A percentile compares a stretch with the other conserved stretches of the same genome.
These are phyloP conservation scores for Tulasnella sp. DNA, from an alignment of 768 basidiomycete genomes.

Conservation along the genomic window DNA sequence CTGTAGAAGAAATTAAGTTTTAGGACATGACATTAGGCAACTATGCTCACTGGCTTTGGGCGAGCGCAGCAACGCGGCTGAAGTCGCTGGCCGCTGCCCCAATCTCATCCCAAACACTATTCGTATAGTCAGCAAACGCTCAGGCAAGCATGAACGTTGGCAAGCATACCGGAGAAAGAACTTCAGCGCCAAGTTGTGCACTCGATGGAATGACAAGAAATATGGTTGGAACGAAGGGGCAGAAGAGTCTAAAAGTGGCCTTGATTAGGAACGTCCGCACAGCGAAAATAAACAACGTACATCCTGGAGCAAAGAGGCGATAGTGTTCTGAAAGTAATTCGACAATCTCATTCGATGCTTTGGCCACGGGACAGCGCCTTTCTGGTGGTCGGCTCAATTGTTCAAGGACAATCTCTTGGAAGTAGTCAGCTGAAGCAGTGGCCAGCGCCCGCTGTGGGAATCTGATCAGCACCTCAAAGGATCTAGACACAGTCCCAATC, in stretches of 20 bases:
- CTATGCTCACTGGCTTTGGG: slow-evolving; percentile 76
- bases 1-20: slow-evolving; percentile 47
- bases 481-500: slow-evolving; percentile 38
- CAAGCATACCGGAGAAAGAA: slow-evolving; percentile 70
- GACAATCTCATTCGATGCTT: slow-evolving; percentile 83
- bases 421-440: slow-evolving; percentile 65
- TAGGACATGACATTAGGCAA: background rate
- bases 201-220: slow-evolving; percentile 80
- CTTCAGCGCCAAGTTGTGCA: slow-evolving; percentile 76
- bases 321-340: slow-evolving; percentile 84
- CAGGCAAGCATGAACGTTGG: background rate
- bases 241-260: slow-evolving; percentile 62
- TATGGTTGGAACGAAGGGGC: slow-evolving; percentile 84
- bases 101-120: slow-evolving; percentile 82
- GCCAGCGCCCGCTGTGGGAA: background rate
- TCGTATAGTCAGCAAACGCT: background rate
- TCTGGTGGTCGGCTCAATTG: slow-evolving; percentile 74
- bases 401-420: slow-evolving; percentile 72
- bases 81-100: slow-evolving; percentile 78
- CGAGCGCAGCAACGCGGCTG: slow-evolving; percentile 72
- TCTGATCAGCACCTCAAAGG: background rate
- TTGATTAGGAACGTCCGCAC: slow-evolving; percentile 25
- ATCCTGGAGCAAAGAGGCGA: slow-evolving; percentile 83
- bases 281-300: slow-evolving; percentile 49
- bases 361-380: slow-evolving; percentile 79